Base-by-base conservation (phyloP, 2,329 filamentous ascomycete genomes). In the Epichloe sylvatica region DNA sequence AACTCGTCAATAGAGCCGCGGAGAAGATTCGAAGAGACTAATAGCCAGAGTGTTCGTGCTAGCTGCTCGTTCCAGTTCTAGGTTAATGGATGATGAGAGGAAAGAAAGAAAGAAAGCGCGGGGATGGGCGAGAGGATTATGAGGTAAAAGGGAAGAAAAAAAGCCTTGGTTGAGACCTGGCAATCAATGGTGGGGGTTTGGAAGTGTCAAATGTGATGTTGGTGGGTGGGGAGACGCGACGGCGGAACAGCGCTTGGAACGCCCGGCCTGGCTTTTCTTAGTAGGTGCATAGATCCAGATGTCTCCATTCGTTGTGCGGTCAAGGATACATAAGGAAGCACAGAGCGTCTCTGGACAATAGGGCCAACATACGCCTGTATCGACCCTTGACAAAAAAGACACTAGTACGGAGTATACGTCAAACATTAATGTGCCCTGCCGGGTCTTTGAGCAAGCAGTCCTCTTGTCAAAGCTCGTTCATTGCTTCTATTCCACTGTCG, bases 221-320 rank as follows among this genome's bases (percentile, higher is more conserved):
- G 9, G 39, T 23, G 23, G 37, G 45, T 1, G 45, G n/a, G 37
- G 37, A 37, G 35, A 37, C 23, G 39, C 19, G 39, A 19, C 39
- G 25, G 40, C n/a, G 38, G 38, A 48, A 17, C 6, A 17, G n/a
- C 37, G n/a, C 19, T 41, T 19, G 13, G 17, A 41, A 25, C 19
- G 46, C 46, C 46, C 46, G 39, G 46, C 39, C 46, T 47, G 13
- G 12, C 23, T 15, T 44, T 42, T 42, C 43, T n/a, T 21, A 33
- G 25, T 40, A 36, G 36, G 21, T 30, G 25, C 46, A 40, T 7
- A 41, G 21, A 41, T 36, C 46, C 39, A 41, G 8, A 44, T 34
- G 41, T 44, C 12, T 35, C 39, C 30, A 35, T 41, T 41, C 13
- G 23, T 43, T 9, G n/a, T 36, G 30, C 38, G 30, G 39, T 48